phyloP scores from a whole-genome alignment of 2,329 filamentous ascomycete genomes.

The Alternaria triticina region DNA sequence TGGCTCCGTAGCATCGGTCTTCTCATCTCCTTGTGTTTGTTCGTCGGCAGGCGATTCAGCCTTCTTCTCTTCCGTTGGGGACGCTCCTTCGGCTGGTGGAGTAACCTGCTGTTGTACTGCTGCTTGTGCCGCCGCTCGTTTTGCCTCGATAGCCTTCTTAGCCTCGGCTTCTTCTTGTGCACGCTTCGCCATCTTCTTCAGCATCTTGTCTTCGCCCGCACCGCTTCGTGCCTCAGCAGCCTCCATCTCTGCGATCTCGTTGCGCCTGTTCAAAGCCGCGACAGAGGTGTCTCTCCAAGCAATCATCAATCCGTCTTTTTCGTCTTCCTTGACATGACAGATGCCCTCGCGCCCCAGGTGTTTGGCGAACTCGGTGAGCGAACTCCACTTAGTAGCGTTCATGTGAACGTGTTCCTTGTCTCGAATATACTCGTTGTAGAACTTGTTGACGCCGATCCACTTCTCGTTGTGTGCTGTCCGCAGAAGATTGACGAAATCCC shows the following conservation, averaged over 20 bases:
- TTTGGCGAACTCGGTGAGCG: constrained; percentile 88
- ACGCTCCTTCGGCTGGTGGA: constrained; percentile 35
- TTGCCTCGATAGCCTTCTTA: constrained; percentile 44
- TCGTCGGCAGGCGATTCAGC: constrained; percentile 68
- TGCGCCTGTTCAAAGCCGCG: constrained; percentile 79
- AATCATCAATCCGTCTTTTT: constrained; percentile 83
- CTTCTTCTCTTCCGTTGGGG: constrained; percentile 46
- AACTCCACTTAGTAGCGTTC: constrained; percentile 90
- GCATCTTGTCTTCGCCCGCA: constrained; percentile 81
- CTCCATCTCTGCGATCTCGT: constrained; percentile 83
- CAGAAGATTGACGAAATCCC: constrained; percentile 78
- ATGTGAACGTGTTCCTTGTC: constrained; percentile 47
- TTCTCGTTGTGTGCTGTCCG: constrained; percentile 91
- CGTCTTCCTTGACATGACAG: constrained; percentile 83
- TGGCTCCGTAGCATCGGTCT: constrained; percentile 59
- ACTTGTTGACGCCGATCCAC: constrained; percentile 84
- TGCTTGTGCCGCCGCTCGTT: constrained; percentile 54
- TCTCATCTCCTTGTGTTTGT: constrained; percentile 83
- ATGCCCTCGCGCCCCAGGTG: constrained; percentile 84
- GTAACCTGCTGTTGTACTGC: constrained; percentile 42
- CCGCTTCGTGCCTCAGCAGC: constrained; percentile 89
- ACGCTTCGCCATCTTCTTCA: constrained; percentile 81
- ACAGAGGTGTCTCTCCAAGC: constrained; percentile 92
- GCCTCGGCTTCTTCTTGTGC: constrained; percentile 65
- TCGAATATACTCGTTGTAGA: constrained; percentile 77